Evolutionary conservation across 371 early-diverging fungal genomes (phyloP), one percentile per base, ranked within the genome.

Genomic region (Mucor piriformis): DNA sequence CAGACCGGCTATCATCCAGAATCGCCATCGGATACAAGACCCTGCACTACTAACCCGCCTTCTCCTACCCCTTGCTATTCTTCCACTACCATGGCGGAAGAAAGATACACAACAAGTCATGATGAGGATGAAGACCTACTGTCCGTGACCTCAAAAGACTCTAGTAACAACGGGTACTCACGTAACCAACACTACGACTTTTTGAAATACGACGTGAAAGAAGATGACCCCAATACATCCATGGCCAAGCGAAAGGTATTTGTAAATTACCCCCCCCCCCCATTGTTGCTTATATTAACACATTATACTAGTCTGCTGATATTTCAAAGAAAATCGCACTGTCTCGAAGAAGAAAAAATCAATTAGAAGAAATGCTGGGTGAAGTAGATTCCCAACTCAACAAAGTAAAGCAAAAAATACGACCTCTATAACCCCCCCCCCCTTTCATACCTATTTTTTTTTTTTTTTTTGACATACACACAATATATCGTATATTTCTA

Each of bases 331-430:
- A 61, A 21, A 46, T 52, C 3, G 53, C 38, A 12, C 18, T 54
- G 23, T 58, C 63, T 4, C 35, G 53, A 47, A 57, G 57, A 54
- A 49, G 67, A 32, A 66, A 65, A 44, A 25, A 62, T 18, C 57
- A 69, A 27, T 23, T 61, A 15, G 59, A 68, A 42, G 67, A 67
- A 38, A 67, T 67, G 61, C 15, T 67, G 13, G 67, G 58, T 18
- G 67, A 67, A 54, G 67, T 67, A 8, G 62, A 67, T 40, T 54
- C 50, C 13, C 67, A 67, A 50, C 42, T 67, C 11, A 57, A 62
- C 48, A 61, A 53, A 47, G 72, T 71, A 42, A 66, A 64, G 24
- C 74, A 69, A 54, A 68, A 74, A 33, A 66, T 74, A 12, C 52
- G 66, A 51, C 44, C 54, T 18, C 42, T 54, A 34, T 46, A 46